Base-by-base conservation (phyloP, 1,284 basidiomycete species). In the Boletellus deceptivus region DNA sequence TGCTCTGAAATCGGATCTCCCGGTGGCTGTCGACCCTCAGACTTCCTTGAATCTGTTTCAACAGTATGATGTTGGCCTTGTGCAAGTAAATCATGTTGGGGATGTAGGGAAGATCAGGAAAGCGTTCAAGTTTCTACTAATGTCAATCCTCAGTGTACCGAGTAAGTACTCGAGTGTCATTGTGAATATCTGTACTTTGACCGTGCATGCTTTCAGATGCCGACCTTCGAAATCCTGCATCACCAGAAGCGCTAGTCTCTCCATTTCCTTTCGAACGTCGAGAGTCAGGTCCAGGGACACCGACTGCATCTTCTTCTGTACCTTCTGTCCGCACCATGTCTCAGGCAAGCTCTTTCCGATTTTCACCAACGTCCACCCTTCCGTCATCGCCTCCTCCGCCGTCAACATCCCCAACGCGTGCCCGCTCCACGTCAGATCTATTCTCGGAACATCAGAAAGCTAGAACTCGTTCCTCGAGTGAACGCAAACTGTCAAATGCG, bases 1-100 rank as follows among this genome's bases (percentile, higher is more conserved):
- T 16, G 86, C 86, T 22, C 88, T 89, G 70, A 91, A 91, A 66
- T 80, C 80, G 10, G 89, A 91, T 62, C 68, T 84, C 27, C 72
- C 75, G 17, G 73, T 71, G 35, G 71, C 71, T 39, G 73, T 89
- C n/a, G 74, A 84, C 55, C 80, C 84, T 11, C 68, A 74, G 51
- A 69, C 71, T 40, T 83, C 82, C 4, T 60, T 74, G 24, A 69
- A 69, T 24, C 64, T 80, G 37, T 69, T 85, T 29, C 67, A 74
- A 22, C 64, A 68, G 35, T 83, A 83, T 60, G 82, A 86, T 57
- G 78, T 81, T 7, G 86, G 88, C n/a, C 68, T 91, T 20, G 79
- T 89, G 13, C 81, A 86, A 62, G 83, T 86, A 6, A 76, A 79
- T 9, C 74, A 69, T 45, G 61, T 67, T 6, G 70, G 72, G 25